Percentiles rank a stretch among this genome's conserved stretches.
Evolutionary conservation across 371 early-diverging fungal genomes (phyloP).

Genomic region (Catenaria anguillulae): DNA sequence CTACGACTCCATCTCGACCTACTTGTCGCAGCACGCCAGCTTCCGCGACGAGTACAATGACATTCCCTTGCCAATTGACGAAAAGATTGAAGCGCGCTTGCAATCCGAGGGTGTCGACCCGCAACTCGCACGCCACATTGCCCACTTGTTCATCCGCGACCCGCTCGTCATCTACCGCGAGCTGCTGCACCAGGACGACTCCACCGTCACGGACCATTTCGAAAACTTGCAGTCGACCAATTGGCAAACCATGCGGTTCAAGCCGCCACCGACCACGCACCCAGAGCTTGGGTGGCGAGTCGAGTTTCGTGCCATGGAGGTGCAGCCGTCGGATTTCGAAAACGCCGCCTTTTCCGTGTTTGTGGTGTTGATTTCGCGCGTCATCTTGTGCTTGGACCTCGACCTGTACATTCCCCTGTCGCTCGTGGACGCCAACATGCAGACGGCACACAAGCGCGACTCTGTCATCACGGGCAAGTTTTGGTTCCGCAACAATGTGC

Average conservation of each 20-base stretch:
- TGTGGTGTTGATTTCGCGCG: constrained; percentile 77
- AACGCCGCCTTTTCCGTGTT: constrained; percentile 94
- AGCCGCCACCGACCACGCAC: constrained; percentile 83
- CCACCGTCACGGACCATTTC: constrained; percentile 78
- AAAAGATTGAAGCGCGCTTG: constrained; percentile 55
- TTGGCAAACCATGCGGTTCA: constrained; percentile 99
- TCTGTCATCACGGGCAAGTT: constrained; percentile 70
- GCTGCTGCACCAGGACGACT: constrained; percentile 70
- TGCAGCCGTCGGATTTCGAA: constrained; percentile 95
- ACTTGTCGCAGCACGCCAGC: constrained; percentile 59
- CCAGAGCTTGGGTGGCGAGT: constrained; percentile 92
- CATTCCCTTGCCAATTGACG: constrained; percentile 65
- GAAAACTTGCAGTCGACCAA: constrained; percentile 98
- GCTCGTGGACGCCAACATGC: constrained; percentile 83
- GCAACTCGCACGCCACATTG: constrained; percentile 77
- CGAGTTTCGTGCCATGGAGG: constrained; percentile 96
- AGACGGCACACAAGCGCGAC: constrained; percentile 68
- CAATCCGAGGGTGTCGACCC: constrained; percentile 66
- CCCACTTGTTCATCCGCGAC: constrained; percentile 96
- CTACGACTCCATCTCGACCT: constrained; percentile 90
- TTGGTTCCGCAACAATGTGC: constrained; percentile 70
- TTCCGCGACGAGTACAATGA: constrained; percentile 92
- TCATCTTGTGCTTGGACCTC: constrained; percentile 67
- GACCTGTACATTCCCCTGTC: constrained; percentile 83
- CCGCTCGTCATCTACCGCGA: constrained; percentile 93